phyloP scores from a whole-genome alignment of 495 filamentous ascomycete species.

The Aspergillus saccharolyticus region DNA sequence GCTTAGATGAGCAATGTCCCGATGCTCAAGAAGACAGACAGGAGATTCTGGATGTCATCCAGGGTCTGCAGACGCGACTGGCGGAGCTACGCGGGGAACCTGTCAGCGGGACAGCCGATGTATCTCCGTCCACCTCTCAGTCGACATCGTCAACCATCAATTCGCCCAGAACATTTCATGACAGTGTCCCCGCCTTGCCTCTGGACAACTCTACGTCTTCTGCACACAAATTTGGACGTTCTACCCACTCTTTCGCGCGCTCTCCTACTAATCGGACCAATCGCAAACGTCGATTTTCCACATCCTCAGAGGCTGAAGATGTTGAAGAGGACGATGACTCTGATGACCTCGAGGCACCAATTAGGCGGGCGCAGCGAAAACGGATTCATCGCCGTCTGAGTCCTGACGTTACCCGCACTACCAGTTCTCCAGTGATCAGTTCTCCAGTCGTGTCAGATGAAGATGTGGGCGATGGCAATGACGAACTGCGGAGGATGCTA shows the following conservation, averaged over 20 bases:
- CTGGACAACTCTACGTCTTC: neutral
- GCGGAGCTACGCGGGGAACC: slow-evolving; percentile 16
- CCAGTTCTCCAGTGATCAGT: too few relatives aligned
- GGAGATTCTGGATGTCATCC: slow-evolving; percentile 21
- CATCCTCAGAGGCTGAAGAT: neutral
- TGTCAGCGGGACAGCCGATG: neutral
- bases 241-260: neutral
- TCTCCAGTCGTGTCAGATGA: too few relatives aligned
- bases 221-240: neutral
- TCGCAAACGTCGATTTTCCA: neutral
- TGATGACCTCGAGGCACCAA: slow-evolving; percentile 14
- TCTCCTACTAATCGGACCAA: neutral
- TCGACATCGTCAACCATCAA: neutral
- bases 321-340: slow-evolving; percentile 3
- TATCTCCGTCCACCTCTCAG: neutral
- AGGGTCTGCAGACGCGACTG: slow-evolving; percentile 18
- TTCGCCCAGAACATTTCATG: slow-evolving; percentile 10
- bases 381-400: neutral
- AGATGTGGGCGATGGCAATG: slow-evolving; percentile 1
- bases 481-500: slow-evolving; percentile 19
- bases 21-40: slow-evolving; percentile 19
- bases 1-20: slow-evolving; percentile 30
- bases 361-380: neutral
- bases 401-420: neutral
- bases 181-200: slow-evolving; percentile 6